Conservation (phyloP, 2,329 filamentous ascomycete species). For the Geoglossum cookeanum region DNA sequence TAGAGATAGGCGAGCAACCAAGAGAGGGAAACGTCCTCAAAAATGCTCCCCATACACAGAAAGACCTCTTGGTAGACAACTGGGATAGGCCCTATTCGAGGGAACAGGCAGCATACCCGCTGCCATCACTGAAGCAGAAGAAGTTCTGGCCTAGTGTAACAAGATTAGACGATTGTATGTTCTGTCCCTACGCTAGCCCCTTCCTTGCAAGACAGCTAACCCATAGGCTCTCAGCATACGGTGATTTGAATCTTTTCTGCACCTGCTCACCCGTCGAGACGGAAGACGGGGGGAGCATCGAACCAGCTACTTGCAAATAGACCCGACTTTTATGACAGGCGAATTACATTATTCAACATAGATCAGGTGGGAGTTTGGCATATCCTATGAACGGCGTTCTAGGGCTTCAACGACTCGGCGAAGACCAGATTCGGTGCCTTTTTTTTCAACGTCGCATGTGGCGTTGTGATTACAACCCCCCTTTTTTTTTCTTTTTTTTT, state of each 20-base stretch:
- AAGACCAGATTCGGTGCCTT: background rate
- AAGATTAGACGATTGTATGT: constrained; percentile 70
- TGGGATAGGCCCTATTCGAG: constrained; percentile 73
- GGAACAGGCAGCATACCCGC: constrained; percentile 71
- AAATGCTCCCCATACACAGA: constrained; percentile 70
- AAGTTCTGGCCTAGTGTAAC: constrained; percentile 93
- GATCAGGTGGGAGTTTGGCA: background rate
- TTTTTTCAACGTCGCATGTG: background rate
- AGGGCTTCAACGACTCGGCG: background rate
- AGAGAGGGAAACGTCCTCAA: constrained; percentile 68
- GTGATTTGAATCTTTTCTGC: constrained; percentile 86
- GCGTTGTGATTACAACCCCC: background rate
- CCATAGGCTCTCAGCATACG: constrained; percentile 43
- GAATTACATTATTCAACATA: constrained; percentile 2
- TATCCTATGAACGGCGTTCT: background rate
- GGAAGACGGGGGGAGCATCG: constrained; percentile 16
- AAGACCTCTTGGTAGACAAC: constrained; percentile 53
- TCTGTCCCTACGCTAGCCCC: constrained; percentile 5
- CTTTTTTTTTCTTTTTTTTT: no score
- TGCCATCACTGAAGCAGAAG: constrained; percentile 72
- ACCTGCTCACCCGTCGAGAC: constrained; percentile 72
- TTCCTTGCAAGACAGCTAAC: constrained; percentile 5
- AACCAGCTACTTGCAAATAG: constrained; percentile 10
- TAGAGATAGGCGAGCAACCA: constrained; percentile 63
- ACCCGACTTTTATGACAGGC: constrained; percentile 3